phyloP scores from a whole-genome alignment of 2,329 filamentous ascomycete genomes.

The Lecanosticta acicola region DNA sequence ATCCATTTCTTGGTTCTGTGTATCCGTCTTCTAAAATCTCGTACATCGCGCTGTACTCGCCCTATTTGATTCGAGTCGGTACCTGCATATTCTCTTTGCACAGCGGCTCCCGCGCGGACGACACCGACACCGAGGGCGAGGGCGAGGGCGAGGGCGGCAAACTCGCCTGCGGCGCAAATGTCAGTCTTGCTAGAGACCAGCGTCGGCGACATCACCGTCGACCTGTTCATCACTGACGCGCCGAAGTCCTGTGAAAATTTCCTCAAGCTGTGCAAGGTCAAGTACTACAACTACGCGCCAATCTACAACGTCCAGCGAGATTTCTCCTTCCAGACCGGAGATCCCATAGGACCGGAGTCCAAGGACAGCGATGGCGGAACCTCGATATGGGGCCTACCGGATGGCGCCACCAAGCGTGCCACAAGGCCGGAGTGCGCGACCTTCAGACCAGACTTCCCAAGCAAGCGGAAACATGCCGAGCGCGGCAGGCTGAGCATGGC shows the following conservation, averaged over 20 bases:
- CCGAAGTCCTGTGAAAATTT: conserved; percentile 96
- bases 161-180: conserved; percentile 51
- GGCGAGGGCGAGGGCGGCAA: no score
- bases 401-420: conserved; percentile 59
- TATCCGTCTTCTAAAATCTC: no score
- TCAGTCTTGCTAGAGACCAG: conserved; percentile 92
- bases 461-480: conserved; percentile 81
- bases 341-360: conserved; percentile 82
- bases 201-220: conserved; percentile 88
- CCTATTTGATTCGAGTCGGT: no score
- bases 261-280: conserved; percentile 95
- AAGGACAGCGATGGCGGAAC: conserved; percentile 83
- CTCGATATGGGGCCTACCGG: conserved; percentile 83
- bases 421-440: conserved; percentile 40
- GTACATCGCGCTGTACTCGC: no score
- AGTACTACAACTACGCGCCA: conserved; percentile 98
- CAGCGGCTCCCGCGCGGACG: no score
- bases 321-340: conserved; percentile 94
- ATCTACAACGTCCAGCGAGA: conserved; percentile 87
- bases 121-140: neutral
- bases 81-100: no score
- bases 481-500: conserved; percentile 96
- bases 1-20: no score
- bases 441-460: conserved; percentile 78
- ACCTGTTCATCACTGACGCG: conserved; percentile 81